phyloP scores from a whole-genome alignment of 2,329 filamentous ascomycete genomes.

The Clathrospora elynae region DNA sequence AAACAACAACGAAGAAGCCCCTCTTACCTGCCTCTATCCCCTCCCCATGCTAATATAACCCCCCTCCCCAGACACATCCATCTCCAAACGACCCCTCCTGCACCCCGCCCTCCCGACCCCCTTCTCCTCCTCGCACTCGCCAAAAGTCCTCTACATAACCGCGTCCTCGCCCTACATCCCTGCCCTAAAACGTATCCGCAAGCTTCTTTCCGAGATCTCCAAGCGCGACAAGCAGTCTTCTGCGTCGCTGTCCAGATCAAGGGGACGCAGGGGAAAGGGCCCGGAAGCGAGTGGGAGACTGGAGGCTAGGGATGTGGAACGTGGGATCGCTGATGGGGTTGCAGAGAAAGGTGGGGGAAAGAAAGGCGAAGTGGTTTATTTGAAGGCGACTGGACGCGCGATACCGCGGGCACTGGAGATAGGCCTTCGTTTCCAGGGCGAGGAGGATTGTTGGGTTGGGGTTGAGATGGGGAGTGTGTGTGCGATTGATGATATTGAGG shows the following conservation, averaged over 20 bases:
- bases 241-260: constrained; percentile 2
- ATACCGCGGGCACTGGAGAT: constrained; percentile 67
- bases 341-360: constrained; percentile 43
- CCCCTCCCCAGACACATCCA: constrained; percentile 49
- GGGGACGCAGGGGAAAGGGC: not conserved
- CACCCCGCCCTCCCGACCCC: constrained; percentile 61
- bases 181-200: constrained; percentile 67
- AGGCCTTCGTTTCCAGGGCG: constrained; percentile 67
- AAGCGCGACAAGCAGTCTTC: constrained; percentile 55
- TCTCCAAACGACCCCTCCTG: constrained; percentile 64
- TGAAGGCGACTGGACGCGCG: constrained; percentile 70
- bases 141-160: constrained; percentile 70
- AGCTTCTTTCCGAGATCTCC: constrained; percentile 63
- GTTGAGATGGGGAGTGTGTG: constrained; percentile 66
- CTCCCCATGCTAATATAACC: constrained; percentile 6
- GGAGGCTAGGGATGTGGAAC: constrained; percentile 40
- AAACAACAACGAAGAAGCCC: no score
- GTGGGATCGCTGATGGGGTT: constrained; percentile 32
- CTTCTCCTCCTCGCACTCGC: constrained; percentile 54
- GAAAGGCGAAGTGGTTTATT: constrained; percentile 61
- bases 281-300: constrained; percentile 31
- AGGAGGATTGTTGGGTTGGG: constrained; percentile 63
- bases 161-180: constrained; percentile 70
- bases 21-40: not conserved
- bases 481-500: constrained; percentile 70